Conservation (phyloP, 257 asterid species). For the Scutellaria baicalensis region DNA sequence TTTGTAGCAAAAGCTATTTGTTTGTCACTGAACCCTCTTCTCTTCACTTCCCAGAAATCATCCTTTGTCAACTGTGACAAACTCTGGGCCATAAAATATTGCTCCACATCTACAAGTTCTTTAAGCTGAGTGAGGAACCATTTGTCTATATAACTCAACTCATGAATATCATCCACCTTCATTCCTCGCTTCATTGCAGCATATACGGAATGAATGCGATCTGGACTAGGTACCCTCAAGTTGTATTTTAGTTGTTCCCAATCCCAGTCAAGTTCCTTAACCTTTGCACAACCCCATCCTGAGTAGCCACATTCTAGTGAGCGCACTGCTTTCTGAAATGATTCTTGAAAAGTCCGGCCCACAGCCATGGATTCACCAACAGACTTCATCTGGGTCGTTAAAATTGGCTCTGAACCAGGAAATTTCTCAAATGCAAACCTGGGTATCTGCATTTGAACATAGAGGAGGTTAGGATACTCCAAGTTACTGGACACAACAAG, state of each 20-base stretch:
- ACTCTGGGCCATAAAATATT: constrained; percentile 44
- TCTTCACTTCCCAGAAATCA: constrained; percentile 89
- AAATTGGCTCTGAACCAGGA: constrained; percentile 92
- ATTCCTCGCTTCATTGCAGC: constrained; percentile 95
- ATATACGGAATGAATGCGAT: constrained; percentile 78
- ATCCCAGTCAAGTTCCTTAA: constrained; percentile 86
- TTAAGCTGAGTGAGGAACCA: constrained; percentile 91
- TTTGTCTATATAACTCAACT: constrained; percentile 69
- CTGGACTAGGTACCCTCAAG: constrained; percentile 86
- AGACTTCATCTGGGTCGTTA: constrained; percentile 98
- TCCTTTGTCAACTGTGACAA: constrained; percentile 64
- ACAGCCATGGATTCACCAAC: constrained; percentile 99
- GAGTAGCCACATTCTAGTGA: constrained; percentile 76
- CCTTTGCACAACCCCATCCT: constrained; percentile 89
- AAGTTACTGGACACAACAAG: background rate
- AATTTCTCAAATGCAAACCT: constrained; percentile 94
- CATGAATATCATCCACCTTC: constrained; percentile 83
- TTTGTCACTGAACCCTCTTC: constrained; percentile 92
- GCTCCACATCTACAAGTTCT: constrained; percentile 90
- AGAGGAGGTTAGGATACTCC: background rate
- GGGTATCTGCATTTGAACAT: constrained; percentile 55
- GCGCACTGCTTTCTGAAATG: constrained; percentile 90
- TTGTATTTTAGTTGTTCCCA: constrained; percentile 72
- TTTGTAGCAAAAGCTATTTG: constrained; percentile 83
- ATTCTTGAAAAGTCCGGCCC: constrained; percentile 96